Percentiles rank a stretch among this genome's conserved stretches.
These are phyloP conservation scores for Osmanthus fragrans DNA, from an alignment of 257 asterid species.

Conservation along the genomic window DNA sequence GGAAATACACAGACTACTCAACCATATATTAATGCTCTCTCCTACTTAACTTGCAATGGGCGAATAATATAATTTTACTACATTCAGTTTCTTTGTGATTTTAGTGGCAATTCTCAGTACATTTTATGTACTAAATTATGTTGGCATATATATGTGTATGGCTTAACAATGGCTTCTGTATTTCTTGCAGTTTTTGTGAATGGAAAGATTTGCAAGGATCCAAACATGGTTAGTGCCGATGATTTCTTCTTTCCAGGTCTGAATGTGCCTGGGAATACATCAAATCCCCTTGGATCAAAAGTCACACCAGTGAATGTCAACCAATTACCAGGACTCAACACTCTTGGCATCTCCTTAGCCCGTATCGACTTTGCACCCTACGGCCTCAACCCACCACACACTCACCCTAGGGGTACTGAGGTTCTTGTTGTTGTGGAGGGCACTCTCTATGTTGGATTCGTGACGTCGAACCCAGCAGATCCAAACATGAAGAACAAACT, in stretches of 20 bases:
- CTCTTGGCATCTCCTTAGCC: slow-evolving; percentile 14
- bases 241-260: slow-evolving; percentile 21
- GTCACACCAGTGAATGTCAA: slow-evolving; percentile 4
- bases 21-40: too few species aligned
- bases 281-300: slow-evolving; percentile 21
- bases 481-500: slow-evolving; percentile 14
- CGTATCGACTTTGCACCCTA: not conserved
- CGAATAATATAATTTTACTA: too few species aligned
- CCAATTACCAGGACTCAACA: slow-evolving; percentile 15
- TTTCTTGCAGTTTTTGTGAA: slow-evolving; percentile 22
- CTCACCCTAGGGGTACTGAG: not conserved
- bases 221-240: not conserved
- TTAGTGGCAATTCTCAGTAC: too few species aligned
- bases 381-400: not conserved
- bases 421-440: not conserved
- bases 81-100: too few species aligned
- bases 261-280: slow-evolving; percentile 23
- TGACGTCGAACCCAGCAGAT: not conserved
- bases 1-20: too few species aligned
- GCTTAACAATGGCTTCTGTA: not conserved
- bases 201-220: not conserved
- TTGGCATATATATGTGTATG: too few species aligned
- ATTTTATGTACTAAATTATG: too few species aligned
- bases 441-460: not conserved
- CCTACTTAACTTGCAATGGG: too few species aligned